Evolutionary conservation across 345 rosid species (phyloP), one percentile per base, ranked within the genome.

Genomic region (Aurinia saxatilis): DNA sequence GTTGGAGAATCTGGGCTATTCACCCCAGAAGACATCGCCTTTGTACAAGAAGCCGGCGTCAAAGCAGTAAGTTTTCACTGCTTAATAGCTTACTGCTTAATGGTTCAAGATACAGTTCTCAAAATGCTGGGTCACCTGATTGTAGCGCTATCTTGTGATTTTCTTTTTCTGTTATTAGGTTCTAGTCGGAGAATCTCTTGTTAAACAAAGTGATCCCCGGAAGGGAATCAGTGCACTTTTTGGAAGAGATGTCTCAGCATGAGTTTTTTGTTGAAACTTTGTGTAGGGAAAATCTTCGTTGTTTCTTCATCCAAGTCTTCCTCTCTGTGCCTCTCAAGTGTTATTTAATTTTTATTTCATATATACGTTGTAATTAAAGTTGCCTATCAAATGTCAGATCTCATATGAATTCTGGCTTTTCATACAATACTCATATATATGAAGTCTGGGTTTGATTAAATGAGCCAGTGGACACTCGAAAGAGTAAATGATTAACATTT

Each of bases 1-100:
- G 95, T 93, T 36, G 95, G 97, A 63, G 97, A 93, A 64, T 90
- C 96, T 30, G 96, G 95, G 38, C 72, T 93, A 37, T 90, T 90
- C 68, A 82, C 92, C 62, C 87, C 92, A 0, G 79, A 87, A 39
- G 90, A 93, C 62, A 79, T 93, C n/a, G 78, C 85, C 11, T 84
- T 75, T 48, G 95, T 90, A 17, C 97, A 93, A 74, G 95, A 85
- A 72, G 95, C 97, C 4, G 97, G 99, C n/a, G 90, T 80, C 35
- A 76, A 79, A 78, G 99, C 96, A 18, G 97, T 93, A 79, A 81
- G 92, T 69, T 69, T 57, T 13, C 12, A 27, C 56, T 21, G 19
- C 42, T n/a, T n/a, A n/a, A n/a, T n/a, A n/a, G n/a, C n/a, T n/a
- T n/a, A 27, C 56, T 21, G 19, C 42, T 47, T 33, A 1, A 53